phyloP scores from a whole-genome alignment of 2,329 filamentous ascomycete genomes.

The Alternaria angustiovoidea region DNA sequence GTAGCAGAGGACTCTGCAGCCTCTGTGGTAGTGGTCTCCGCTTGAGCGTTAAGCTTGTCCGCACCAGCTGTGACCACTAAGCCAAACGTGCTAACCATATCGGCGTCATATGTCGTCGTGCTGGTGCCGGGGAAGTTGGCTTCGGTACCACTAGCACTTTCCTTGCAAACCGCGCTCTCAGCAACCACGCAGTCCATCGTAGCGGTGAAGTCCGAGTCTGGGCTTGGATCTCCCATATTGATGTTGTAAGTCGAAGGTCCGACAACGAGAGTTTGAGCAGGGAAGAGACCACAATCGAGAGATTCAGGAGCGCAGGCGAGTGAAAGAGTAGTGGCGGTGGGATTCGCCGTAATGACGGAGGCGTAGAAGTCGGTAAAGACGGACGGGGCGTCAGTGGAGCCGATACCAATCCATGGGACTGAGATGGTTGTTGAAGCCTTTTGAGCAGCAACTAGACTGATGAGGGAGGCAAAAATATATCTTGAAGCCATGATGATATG shows the following conservation, averaged over 20 bases:
- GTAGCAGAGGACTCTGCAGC: constrained; percentile 10
- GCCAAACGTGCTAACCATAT: background rate
- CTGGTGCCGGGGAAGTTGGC: constrained; percentile 36
- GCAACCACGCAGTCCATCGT: constrained; percentile 30
- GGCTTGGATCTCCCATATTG: constrained; percentile 25
- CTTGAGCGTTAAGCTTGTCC: constrained; percentile 21
- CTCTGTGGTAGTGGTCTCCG: constrained; percentile 8
- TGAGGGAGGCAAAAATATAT: constrained; percentile 10
- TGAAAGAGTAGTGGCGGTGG: constrained; percentile 19
- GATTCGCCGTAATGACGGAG: constrained; percentile 26
- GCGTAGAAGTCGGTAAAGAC: constrained; percentile 9
- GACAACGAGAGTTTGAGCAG: constrained; percentile 24
- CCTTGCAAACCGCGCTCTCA: constrained; percentile 29
- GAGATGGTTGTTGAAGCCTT: constrained; percentile 16
- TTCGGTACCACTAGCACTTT: constrained; percentile 30
- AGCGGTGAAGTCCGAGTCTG: constrained; percentile 26
- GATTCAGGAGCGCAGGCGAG: constrained; percentile 14
- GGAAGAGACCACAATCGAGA: constrained; percentile 32
- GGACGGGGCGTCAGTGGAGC: background rate
- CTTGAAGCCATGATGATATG: constrained; percentile 13
- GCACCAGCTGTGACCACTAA: constrained; percentile 26
- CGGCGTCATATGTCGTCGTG: constrained; percentile 27
- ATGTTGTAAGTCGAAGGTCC: constrained; percentile 31
- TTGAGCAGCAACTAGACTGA: constrained; percentile 23
- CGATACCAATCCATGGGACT: constrained; percentile 20